Evolutionary conservation across 2,329 filamentous ascomycete genomes (phyloP).

Genomic region (Colletotrichum gigasporum): DNA sequence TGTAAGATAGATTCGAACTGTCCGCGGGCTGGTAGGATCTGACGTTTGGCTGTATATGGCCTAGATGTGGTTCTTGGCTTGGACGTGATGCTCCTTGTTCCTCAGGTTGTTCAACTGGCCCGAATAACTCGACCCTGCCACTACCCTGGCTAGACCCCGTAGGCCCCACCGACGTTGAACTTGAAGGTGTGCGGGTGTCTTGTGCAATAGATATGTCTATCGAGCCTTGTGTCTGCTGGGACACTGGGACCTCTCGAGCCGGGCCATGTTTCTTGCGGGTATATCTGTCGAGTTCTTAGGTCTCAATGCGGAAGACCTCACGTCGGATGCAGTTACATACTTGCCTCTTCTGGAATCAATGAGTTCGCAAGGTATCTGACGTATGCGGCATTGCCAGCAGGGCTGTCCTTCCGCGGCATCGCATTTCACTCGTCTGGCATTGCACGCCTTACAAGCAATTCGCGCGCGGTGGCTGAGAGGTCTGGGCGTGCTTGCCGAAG

Average conservation of each 20-base stretch:
- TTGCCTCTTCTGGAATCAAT: conserved; percentile 18
- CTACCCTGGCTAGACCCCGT: no score
- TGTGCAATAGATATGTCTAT: not conserved
- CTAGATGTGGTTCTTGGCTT: not conserved
- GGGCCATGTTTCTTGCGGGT: not conserved
- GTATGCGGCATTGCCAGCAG: conserved; percentile 21
- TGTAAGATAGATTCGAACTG: not conserved
- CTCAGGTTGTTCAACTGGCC: not conserved
- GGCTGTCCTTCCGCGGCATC: conserved; percentile 10
- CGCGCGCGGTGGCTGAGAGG: conserved; percentile 31
- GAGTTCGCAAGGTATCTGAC: conserved; percentile 14
- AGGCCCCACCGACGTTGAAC: no score
- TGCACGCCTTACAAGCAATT: conserved; percentile 23
- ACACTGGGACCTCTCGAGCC: not conserved
- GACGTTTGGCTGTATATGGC: not conserved
- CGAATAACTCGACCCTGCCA: no score
- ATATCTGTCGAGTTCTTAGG: not conserved
- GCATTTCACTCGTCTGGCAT: conserved; percentile 18
- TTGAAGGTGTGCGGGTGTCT: no score
- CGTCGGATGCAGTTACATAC: not conserved
- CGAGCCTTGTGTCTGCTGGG: not conserved
- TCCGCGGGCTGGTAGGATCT: not conserved
- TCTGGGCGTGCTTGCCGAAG: not conserved
- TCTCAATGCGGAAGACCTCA: not conserved
- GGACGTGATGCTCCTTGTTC: not conserved